Conservation (phyloP, 371 early-diverging fungal genomes). For the Batrachochytrium dendrobatidis region DNA sequence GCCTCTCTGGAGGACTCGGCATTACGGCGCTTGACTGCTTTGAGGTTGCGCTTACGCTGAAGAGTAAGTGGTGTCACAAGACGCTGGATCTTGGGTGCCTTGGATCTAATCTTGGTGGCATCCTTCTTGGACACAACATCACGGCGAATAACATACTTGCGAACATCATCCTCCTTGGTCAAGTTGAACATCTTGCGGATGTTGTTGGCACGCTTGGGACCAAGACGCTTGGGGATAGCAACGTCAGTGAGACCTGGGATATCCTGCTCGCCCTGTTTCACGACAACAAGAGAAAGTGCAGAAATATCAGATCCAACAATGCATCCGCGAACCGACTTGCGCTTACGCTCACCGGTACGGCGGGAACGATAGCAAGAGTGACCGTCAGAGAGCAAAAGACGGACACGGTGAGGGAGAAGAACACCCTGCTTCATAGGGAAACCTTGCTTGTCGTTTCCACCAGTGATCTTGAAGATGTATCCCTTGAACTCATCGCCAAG, state of each 20-base stretch:
- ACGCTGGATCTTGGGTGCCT: conserved; percentile 96
- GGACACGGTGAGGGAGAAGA: conserved; percentile 86
- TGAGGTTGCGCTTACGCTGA: conserved; percentile 85
- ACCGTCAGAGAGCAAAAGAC: conserved; percentile 89
- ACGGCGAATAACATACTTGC: conserved; percentile 96
- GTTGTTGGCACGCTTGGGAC: conserved; percentile 98
- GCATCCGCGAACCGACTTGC: conserved; percentile 98
- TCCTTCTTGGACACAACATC: conserved; percentile 80
- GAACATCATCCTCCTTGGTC: conserved; percentile 94
- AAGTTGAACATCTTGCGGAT: conserved; percentile 94
- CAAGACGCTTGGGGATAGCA: conserved; percentile 87
- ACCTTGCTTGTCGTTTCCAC: conserved; percentile 99
- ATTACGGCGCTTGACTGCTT: conserved; percentile 76
- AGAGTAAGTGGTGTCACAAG: conserved; percentile 90
- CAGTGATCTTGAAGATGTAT: conserved; percentile 97
- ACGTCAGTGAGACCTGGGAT: conserved; percentile 96
- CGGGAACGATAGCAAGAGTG: conserved; percentile 99
- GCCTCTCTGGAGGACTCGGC: conserved; percentile 73
- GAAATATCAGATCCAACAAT: conserved; percentile 95
- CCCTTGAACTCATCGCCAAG: conserved; percentile 99
- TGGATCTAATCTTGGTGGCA: conserved; percentile 82
- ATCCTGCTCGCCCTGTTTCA: conserved; percentile 91
- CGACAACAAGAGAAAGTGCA: conserved; percentile 88
- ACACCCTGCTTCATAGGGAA: conserved; percentile 94
- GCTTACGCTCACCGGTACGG: conserved; percentile 96